Base-by-base conservation (phyloP, 345 rosid species). In the Moricandia arvensis region DNA sequence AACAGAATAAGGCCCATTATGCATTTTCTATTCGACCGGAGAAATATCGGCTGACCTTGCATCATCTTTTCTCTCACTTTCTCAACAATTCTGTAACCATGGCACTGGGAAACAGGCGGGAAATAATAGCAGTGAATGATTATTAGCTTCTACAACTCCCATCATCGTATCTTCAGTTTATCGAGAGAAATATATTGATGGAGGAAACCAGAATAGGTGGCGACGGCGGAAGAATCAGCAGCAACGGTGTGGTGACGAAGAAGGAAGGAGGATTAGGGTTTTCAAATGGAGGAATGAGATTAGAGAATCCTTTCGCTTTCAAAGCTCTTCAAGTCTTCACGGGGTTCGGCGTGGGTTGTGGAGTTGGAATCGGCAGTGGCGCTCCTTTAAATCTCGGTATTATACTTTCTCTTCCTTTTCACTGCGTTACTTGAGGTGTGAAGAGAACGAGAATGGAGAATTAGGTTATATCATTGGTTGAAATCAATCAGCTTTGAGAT, bases 321-420 rank as follows among this genome's bases (percentile, higher is more conserved):
- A 95, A 92, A 82, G 91, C 85, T 68, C 81, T 82, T 85, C 99
- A 90, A 85, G 94, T 90, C 71, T 95, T 92, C 75, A 95, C 98
- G 0, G 98, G 98, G 65, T 90, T 95, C 72, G 99, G 99, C 72
- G 43, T 95, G 13, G 99, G 99, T 66, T 93, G 99, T 37, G 99
- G 98, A 33, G 76, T 89, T 78, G 99, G 97, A 67, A 90, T 95
- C 59, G 99, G 99, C 37, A 86, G 81, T 70, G 98, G 97, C 8
- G 79, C 86, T 2, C 98, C 96, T 37, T 72, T 89, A 57, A 87
- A 96, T 80, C 81, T 89, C 37, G 92, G 99, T 96, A 88, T 10
- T 5, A 4, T 3, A 24, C 30, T n/a, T 8, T 11, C 1, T 61
- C 61, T 59, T 54, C 54, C 51, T 55, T 35, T 70, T 43, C 65